Conservation (phyloP, 208 protist genomes). For the Trypanosoma platydactyli region DNA sequence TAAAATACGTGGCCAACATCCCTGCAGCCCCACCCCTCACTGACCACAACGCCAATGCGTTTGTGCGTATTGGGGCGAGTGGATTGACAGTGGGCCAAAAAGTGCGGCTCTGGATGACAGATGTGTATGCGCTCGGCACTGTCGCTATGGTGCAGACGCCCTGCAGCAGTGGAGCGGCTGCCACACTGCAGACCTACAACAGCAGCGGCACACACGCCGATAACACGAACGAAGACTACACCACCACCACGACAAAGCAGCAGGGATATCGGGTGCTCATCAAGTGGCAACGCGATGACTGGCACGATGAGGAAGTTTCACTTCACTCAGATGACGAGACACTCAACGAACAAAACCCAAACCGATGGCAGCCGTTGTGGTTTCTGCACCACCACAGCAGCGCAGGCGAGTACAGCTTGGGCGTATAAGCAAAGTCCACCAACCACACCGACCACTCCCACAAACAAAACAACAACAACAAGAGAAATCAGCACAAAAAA, state of each 20-base stretch:
- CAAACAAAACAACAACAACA: conserved; percentile 3
- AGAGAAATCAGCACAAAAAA: conserved; percentile 12
- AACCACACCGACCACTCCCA: no score
- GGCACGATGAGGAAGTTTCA: conserved; percentile 72
- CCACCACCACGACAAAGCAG: not conserved
- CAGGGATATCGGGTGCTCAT: conserved; percentile 37
- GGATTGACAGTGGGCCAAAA: conserved; percentile 57
- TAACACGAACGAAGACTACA: conserved; percentile 6
- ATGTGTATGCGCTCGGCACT: conserved; percentile 78
- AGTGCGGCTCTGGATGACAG: conserved; percentile 86
- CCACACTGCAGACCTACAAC: not conserved
- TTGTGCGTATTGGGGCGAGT: conserved; percentile 34
- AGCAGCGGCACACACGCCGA: conserved; percentile 2
- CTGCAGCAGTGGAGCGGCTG: not conserved
- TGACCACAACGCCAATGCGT: conserved; percentile 31
- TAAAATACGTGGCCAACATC: conserved; percentile 40
- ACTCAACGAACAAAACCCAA: conserved; percentile 52
- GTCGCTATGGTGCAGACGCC: conserved; percentile 31
- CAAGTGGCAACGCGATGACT: conserved; percentile 84
- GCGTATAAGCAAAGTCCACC: not conserved
- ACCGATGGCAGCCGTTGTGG: conserved; percentile 87
- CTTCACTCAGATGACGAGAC: conserved; percentile 81
- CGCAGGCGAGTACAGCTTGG: conserved; percentile 5
- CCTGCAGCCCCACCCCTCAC: conserved; percentile 44
- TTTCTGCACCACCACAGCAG: conserved; percentile 40